phyloP scores from a whole-genome alignment of 768 basidiomycete genomes.

The Russula dissimulans region DNA sequence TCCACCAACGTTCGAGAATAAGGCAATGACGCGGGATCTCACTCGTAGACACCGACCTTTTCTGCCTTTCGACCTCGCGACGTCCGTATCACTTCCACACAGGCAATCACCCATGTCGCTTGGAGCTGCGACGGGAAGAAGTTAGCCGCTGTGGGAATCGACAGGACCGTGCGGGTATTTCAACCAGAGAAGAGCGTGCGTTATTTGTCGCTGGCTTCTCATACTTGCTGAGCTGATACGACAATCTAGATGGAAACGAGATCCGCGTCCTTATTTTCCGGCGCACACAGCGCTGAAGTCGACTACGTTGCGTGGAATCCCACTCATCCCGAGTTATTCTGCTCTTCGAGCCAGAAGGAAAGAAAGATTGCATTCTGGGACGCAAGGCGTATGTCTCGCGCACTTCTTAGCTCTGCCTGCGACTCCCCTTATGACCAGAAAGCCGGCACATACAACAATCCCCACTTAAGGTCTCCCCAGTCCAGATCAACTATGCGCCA shows the following conservation, averaged over 20 bases:
- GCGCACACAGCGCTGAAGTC: constrained; percentile 71
- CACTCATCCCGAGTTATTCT: constrained; percentile 74
- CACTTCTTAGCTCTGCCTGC: neutral
- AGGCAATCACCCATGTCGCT: constrained; percentile 64
- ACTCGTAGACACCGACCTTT: constrained; percentile 58
- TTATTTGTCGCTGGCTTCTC: neutral
- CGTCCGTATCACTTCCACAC: constrained; percentile 52
- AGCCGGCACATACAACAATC: constrained; percentile 58
- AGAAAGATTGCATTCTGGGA: constrained; percentile 76
- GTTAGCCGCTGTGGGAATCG: constrained; percentile 72
- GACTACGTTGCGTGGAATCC: constrained; percentile 82
- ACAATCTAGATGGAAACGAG: constrained; percentile 50
- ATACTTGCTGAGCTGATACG: neutral
- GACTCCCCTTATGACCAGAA: constrained; percentile 35
- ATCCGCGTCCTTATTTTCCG: constrained; percentile 53
- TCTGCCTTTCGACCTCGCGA: constrained; percentile 75
- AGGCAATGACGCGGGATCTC: neutral
- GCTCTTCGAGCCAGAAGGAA: constrained; percentile 70
- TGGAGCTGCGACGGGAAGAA: constrained; percentile 83
- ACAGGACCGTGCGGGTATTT: constrained; percentile 73
- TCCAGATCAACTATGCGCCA: constrained; percentile 61
- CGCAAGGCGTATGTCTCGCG: constrained; percentile 52
- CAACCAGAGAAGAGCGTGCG: constrained; percentile 67
- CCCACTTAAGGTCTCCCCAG: constrained; percentile 48
- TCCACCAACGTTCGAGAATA: constrained; percentile 5